Conservation (phyloP, 106 monocot species). For the Allium fistulosum region DNA sequence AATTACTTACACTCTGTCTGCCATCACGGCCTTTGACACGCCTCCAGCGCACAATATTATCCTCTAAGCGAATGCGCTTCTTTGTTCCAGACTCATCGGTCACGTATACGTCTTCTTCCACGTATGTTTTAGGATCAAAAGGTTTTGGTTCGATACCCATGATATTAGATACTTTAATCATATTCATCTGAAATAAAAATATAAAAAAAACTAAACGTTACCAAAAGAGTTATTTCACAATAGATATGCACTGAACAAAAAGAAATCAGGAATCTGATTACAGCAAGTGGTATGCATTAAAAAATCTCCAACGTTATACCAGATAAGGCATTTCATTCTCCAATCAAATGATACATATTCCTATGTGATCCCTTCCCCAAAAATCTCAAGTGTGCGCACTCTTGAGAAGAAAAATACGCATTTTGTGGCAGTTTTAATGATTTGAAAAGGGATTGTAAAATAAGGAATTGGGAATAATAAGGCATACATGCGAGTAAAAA, state of each 20-base stretch:
- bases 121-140: constrained; percentile 90
- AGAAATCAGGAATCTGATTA: not conserved
- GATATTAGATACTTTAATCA: constrained; percentile 97
- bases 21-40: constrained; percentile 76
- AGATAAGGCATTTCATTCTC: too few species aligned
- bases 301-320: not conserved
- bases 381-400: too few species aligned
- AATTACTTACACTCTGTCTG: constrained; percentile 57
- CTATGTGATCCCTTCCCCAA: too few species aligned
- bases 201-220: not conserved
- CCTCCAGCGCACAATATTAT: constrained; percentile 98
- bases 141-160: constrained; percentile 96
- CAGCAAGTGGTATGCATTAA: not conserved
- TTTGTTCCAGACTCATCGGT: constrained; percentile 88
- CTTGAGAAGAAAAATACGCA: too few species aligned
- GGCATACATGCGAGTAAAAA: too few species aligned
- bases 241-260: not conserved
- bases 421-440: too few species aligned
- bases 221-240: too few species aligned
- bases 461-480: too few species aligned
- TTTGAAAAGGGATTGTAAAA: too few species aligned
- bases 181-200: constrained; percentile 60
- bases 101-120: constrained; percentile 92
- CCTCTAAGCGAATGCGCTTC: constrained; percentile 92
- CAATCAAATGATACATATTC: too few species aligned